Base-by-base conservation (phyloP, 768 basidiomycete species). In the Cyclocybe cylindracea region DNA sequence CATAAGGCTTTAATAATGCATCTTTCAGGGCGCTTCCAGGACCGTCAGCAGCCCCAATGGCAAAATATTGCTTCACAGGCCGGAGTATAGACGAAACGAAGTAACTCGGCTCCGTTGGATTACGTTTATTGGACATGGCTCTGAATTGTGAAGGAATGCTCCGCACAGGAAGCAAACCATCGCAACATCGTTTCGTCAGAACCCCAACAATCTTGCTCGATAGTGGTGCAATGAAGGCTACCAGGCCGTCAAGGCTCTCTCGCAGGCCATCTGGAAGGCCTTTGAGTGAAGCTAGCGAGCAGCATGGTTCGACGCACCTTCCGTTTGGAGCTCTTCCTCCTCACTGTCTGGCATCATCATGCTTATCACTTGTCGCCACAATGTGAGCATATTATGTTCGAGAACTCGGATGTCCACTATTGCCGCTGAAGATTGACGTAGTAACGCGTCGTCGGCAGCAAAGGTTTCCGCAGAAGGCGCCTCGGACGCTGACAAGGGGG, bases 141-240 rank as follows among this genome's bases (percentile, higher is more conserved):
- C 95, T 81, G 60, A 95, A 91, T 61, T 98, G 94, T 0, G 89
- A 87, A 1, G 93, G 92, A 62, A 98, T 90, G 0, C 90, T 88
- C 43, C 91, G 82, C 51, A 98, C 90, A 10, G 89, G 85, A 31
- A 87, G 80, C 39, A 98, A 79, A 7, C 86, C 84, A 57, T 97
- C 95, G 54, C 85, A 87, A 58, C 89, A 93, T n/a, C 92, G 84
- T 53, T 82, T 80, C 13, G 83, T 83, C 24, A 98, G 73, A 46
- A 96, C 85, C 9, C 73, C 63, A 19, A 89, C 67, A 49, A 96
- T 81, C 48, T 90, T 86, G 24, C 65, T 74, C 5, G 85, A 80
- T 51, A 90, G 68, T 2, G 82, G 74, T 10, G 79, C 73, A n/a
- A 84, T 71, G n/a, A 86, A 64, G 2, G 75, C 65, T 1, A 72